phyloP scores from a whole-genome alignment of 768 basidiomycete genomes.

The Suillus clintonianus region DNA sequence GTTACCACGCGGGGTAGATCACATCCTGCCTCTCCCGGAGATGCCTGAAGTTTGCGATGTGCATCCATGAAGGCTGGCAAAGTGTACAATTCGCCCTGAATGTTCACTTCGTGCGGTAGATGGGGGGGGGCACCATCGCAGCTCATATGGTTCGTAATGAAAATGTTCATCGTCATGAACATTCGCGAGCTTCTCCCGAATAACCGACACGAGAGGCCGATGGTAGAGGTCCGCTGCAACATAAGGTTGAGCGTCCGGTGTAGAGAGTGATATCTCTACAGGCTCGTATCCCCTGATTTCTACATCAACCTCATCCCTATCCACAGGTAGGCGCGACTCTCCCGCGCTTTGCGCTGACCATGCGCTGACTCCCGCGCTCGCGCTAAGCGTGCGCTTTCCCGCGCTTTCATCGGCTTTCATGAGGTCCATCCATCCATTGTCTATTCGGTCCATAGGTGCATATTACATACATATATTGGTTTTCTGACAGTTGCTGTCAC shows the following conservation, averaged over 20 bases:
- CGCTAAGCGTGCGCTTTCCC: too few species aligned
- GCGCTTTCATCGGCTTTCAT: too few species aligned
- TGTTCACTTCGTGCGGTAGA: neutral
- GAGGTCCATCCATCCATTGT: too few species aligned
- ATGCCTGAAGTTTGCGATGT: slow-evolving; percentile 14
- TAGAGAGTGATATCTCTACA: too few species aligned
- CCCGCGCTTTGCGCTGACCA: too few species aligned
- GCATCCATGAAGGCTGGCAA: slow-evolving; percentile 12
- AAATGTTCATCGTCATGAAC: slow-evolving; percentile 9
- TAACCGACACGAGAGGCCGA: slow-evolving; percentile 14
- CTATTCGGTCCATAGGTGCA: too few species aligned
- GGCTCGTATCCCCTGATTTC: too few species aligned
- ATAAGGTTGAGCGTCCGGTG: slow-evolving; percentile 4
- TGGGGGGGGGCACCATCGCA: neutral
- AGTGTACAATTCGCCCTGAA: slow-evolving; percentile 21
- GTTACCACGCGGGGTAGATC: slow-evolving; percentile 14
- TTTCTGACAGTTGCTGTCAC: too few species aligned
- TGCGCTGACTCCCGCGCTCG: too few species aligned
- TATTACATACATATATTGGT: too few species aligned
- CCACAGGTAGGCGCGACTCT: too few species aligned
- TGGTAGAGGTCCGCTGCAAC: slow-evolving; percentile 12
- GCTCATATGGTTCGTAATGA: slow-evolving; percentile 11
- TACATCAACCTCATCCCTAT: too few species aligned
- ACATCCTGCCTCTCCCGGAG: slow-evolving; percentile 14
- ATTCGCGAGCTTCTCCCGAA: slow-evolving; percentile 15